These are phyloP conservation scores for Wilhelminamyces savonicus DNA, from an alignment of 805 yeast genomes.

Conservation along the genomic window DNA sequence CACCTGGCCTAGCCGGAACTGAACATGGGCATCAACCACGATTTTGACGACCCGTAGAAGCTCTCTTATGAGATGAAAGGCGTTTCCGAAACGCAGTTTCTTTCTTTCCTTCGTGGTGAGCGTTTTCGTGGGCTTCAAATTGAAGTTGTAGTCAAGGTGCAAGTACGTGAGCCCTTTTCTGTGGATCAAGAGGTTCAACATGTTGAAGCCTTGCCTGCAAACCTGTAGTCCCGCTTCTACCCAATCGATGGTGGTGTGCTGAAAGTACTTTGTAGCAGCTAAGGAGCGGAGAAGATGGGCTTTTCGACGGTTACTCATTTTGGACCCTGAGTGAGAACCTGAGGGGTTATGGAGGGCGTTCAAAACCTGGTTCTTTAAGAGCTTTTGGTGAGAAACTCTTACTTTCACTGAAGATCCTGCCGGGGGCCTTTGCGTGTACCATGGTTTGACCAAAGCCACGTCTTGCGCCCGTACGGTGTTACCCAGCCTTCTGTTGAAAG, in stretches of 20 bases:
- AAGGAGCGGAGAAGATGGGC: constrained; percentile 58
- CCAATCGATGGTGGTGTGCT: constrained; percentile 93
- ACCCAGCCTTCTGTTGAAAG: constrained; percentile 75
- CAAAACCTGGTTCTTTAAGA: constrained; percentile 69
- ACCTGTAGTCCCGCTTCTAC: constrained; percentile 96
- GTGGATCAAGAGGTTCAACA: constrained; percentile 85
- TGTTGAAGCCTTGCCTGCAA: constrained; percentile 88
- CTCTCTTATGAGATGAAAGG: constrained; percentile 91
- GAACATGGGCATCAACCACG: constrained; percentile 90
- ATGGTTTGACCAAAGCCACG: constrained; percentile 73
- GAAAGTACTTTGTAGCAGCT: constrained; percentile 79
- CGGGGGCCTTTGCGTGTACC: constrained; percentile 72
- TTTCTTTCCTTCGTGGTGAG: constrained; percentile 94
- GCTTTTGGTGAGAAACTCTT: constrained; percentile 80
- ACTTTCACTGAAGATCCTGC: constrained; percentile 66
- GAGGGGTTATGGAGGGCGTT: constrained; percentile 57
- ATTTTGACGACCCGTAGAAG: constrained; percentile 77
- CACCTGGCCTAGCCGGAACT: constrained; percentile 79
- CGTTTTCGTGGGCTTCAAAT: constrained; percentile 93
- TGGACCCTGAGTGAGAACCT: constrained; percentile 17
- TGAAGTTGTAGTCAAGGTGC: constrained; percentile 93
- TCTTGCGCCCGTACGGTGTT: constrained; percentile 78
- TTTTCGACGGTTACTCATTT: constrained; percentile 41
- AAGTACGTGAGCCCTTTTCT: constrained; percentile 85
- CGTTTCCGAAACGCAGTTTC: constrained; percentile 91